A percentile compares a stretch with the other conserved stretches of the same genome.
These are phyloP conservation scores for Candida dajiaensis DNA, from an alignment of 805 yeast genomes.

Conservation along the genomic window DNA sequence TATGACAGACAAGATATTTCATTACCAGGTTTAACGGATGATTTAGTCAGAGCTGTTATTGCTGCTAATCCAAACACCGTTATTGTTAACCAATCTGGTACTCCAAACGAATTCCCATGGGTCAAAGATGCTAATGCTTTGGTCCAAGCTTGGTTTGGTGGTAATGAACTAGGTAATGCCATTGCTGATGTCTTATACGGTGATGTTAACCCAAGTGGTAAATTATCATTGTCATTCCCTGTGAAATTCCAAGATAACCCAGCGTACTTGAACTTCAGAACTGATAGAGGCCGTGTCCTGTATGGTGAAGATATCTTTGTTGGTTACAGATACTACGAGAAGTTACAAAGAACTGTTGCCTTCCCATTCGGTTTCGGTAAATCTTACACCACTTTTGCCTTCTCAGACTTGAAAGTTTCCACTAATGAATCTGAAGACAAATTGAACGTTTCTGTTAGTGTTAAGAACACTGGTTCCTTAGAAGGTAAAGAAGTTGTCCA, in stretches of 20 bases:
- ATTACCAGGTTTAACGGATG: conserved; percentile 44
- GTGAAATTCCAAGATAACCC: conserved; percentile 47
- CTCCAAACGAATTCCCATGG: conserved; percentile 61
- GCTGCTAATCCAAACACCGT: conserved; percentile 46
- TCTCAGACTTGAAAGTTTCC: conserved; percentile 31
- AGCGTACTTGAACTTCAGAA: conserved; percentile 43
- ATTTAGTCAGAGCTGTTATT: conserved; percentile 40
- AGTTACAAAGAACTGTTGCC: conserved; percentile 38
- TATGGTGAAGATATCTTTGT: conserved; percentile 65
- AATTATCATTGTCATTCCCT: conserved; percentile 52
- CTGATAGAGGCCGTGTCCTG: conserved; percentile 46
- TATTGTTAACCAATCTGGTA: conserved; percentile 55
- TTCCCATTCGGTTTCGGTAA: conserved; percentile 63
- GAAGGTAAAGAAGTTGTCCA: conserved; percentile 54
- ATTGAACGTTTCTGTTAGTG: conserved; percentile 29
- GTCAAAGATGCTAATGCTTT: conserved; percentile 35
- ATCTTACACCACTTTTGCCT: conserved; percentile 48
- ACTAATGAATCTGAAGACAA: conserved; percentile 23
- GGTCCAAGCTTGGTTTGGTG: conserved; percentile 55
- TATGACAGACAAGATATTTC: conserved; percentile 47
- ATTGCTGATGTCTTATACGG: conserved; percentile 58
- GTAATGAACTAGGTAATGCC: conserved; percentile 53
- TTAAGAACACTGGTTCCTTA: conserved; percentile 41
- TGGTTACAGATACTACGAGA: conserved; percentile 59
- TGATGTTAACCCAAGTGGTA: conserved; percentile 56